These are phyloP conservation scores for Malus asiatica DNA, from an alignment of 306 rosid genomes.

Conservation along the genomic window DNA sequence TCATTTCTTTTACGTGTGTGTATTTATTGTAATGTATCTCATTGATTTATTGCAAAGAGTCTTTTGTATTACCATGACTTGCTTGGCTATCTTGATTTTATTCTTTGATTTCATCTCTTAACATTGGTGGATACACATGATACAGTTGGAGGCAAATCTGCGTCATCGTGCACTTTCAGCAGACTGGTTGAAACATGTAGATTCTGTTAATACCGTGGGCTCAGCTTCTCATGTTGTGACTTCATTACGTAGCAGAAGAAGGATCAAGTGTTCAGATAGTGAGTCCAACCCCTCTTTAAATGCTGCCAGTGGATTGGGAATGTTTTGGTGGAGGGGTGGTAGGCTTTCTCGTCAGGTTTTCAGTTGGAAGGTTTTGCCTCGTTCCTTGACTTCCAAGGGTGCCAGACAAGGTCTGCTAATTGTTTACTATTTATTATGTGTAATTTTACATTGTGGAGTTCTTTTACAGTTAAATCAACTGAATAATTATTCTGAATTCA, in stretches of 20 bases:
- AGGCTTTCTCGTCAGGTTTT: conserved; percentile 77
- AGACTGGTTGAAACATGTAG: conserved; percentile 85
- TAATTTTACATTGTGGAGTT: conserved; percentile 17
- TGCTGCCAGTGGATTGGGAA: conserved; percentile 61
- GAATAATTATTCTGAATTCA: conserved; percentile 37
- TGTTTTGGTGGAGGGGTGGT: conserved; percentile 98
- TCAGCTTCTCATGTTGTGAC: conserved; percentile 70
- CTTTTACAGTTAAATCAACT: conserved; percentile 30
- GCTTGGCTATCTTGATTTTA: background rate
- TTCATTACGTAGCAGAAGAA: conserved; percentile 61
- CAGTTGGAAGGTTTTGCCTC: conserved; percentile 80
- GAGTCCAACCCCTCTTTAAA: conserved; percentile 60
- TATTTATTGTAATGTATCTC: background rate
- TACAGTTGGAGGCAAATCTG: conserved; percentile 80
- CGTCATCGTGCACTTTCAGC: conserved; percentile 54
- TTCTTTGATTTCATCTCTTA: conserved; percentile 14
- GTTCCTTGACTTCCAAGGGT: conserved; percentile 68
- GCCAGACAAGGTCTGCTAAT: conserved; percentile 79
- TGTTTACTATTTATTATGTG: conserved; percentile 12
- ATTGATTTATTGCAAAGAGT: background rate
- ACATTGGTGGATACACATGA: conserved; percentile 10
- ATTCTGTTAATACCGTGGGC: conserved; percentile 75
- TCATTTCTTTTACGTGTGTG: background rate
- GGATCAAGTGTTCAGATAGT: conserved; percentile 51
- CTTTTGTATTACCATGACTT: background rate